Evolutionary conservation across 2,329 filamentous ascomycete species (phyloP).

Genomic region (Tolypocladium amazonense): DNA sequence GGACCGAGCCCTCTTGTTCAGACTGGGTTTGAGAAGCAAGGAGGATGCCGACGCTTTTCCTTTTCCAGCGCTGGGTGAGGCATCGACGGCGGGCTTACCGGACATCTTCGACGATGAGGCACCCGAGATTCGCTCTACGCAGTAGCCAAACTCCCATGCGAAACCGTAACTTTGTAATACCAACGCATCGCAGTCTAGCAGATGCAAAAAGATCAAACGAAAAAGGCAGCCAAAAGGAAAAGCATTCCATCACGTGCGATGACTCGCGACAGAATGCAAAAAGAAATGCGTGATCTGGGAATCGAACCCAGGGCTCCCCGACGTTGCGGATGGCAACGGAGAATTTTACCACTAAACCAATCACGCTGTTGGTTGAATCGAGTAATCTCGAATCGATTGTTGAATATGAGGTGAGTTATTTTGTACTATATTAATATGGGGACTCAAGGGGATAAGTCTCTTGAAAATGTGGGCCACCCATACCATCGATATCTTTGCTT

Average conservation of each 20-base stretch:
- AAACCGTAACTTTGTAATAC: not conserved
- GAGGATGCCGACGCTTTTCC: too few relatives aligned
- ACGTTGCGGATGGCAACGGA: slow-evolving; percentile 19
- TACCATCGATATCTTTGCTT: too few relatives aligned
- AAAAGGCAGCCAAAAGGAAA: not conserved
- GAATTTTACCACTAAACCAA: slow-evolving; percentile 21
- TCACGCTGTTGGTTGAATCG: slow-evolving; percentile 4
- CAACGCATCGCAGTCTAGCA: not conserved
- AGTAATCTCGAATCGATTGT: not conserved
- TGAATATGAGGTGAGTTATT: not conserved
- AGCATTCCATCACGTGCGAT: too few relatives aligned
- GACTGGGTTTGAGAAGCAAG: too few relatives aligned
- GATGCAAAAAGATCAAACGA: not conserved
- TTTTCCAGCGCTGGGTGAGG: too few relatives aligned
- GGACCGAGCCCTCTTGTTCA: too few relatives aligned
- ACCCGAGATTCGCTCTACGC: too few relatives aligned
- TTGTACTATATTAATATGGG: not conserved
- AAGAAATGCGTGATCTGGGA: slow-evolving; percentile 20
- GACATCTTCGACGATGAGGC: too few relatives aligned
- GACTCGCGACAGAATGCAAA: not conserved
- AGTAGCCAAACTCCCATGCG: too few relatives aligned
- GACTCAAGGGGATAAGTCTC: not conserved
- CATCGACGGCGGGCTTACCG: too few relatives aligned
- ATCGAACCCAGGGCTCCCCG: slow-evolving; percentile 23
- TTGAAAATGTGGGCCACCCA: not conserved